Evolutionary conservation across 116 monocot species (phyloP), one percentile per base, ranked within the genome.

Genomic region (Posidonia oceanica): DNA sequence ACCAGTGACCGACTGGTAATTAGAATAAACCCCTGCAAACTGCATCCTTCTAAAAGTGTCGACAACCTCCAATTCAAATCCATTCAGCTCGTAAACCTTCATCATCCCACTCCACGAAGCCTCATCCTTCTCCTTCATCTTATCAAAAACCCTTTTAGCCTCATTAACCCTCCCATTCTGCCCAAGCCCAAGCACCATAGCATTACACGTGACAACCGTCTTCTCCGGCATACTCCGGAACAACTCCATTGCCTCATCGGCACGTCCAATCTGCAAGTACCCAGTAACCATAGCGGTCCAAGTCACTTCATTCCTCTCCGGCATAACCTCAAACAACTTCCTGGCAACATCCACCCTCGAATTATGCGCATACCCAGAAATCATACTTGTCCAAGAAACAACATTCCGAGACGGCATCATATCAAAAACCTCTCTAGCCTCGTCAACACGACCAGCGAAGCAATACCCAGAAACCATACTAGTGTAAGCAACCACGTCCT

Each of bases 321-420:
- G 93, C 89, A 93, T 93, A 23, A 89, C 87, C 77, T 93, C 93
- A 59, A 93, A 93, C 58, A 93, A 79, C 67, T 93, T 85, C 66
- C 93, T 70, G 16, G 93, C 93, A 13, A 84, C 72, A 52, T 87
- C 81, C 5, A 93, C 77, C 62, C 83, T 73, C 2, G 60, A 58
- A 64, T 89, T 89, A 12, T 75, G 82, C 0, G 74, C 72, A 39
- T 89, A 87, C 4, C 93, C 93, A 3, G 85, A 85, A 4, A 89
- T 75, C 93, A 93, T 93, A 3, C 81, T 77, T 0, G 93, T 93
- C 93, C 93, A 93, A 3, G 93, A 82, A 7, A 93, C 67, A 3
- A 93, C 86, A 69, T 93, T 93, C 71, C 83, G 29, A 39, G 65
- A 58, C 0, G 84, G 86, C 93, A 93, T 93, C 42, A 21, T 74